Evolutionary conservation across 805 yeast genomes (phyloP), one percentile per base, ranked within the genome.

Genomic region (Metschnikowia henanensis): DNA sequence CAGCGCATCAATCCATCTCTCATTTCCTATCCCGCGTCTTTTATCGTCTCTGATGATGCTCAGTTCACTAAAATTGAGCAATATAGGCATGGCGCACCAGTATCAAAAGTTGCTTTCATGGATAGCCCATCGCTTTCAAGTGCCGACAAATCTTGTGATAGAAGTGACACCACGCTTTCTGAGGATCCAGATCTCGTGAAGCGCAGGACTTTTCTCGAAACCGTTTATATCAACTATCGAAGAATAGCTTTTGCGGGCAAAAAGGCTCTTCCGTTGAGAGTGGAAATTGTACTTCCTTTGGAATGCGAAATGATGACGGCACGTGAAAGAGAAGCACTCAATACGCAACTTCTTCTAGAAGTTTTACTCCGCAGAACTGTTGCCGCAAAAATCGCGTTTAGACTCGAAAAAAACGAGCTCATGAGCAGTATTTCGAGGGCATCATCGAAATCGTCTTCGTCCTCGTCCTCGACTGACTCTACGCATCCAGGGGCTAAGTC

Each of bases 301-400:
- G 69, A 63, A 31, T 22, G 52, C 3, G 62, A 58, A 18, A 52
- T 62, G 31, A 38, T 69, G 19, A 43, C 53, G 5, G 45, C 55
- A 9, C 35, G 36, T 2, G 73, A 69, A 35, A 54, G 60, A 16
- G 57, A 60, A 9, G 45, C 49, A n/a, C 47, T 70, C 38, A 62
- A 70, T 38, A 58, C 55, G 30, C 59, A 58, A 41, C 36, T 71
- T 0, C 53, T 67, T n/a, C 56, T 68, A 23, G 76, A 70, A 41
- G 46, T 68, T 5, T 56, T 71, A 33, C 42, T 71, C n/a, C 59
- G 75, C 45, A 52, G 73, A 43, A 71, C 75, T 1, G 50, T 70
- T 49, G 69, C 73, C 26, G 75, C 73, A 6, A 71, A 71, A 52
- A 59, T 71, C 19, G 67, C 56, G 3, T 71, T 59, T 45, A 48